These are phyloP conservation scores for Trypethelium eluteriae DNA, from an alignment of 495 filamentous ascomycete species.

Conservation along the genomic window DNA sequence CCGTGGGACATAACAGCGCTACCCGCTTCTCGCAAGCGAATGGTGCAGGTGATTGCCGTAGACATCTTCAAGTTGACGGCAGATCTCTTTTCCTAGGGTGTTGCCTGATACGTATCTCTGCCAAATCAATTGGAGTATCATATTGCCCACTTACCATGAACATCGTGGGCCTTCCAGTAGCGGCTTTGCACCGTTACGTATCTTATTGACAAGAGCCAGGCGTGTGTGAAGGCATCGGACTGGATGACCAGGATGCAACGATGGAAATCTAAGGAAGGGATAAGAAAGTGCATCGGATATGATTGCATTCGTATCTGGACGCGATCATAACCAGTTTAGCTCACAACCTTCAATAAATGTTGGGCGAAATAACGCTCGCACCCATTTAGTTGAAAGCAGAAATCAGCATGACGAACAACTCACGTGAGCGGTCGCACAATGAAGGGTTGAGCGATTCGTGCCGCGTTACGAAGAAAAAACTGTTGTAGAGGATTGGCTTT, in stretches of 20 bases:
- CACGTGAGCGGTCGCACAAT: background rate
- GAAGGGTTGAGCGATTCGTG: background rate
- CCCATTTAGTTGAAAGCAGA: background rate
- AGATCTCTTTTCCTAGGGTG: background rate
- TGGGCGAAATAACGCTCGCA: background rate
- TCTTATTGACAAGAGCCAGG: background rate
- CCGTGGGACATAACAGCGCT: background rate
- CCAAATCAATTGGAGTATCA: background rate
- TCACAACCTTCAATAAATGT: background rate
- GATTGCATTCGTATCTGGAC: constrained; percentile 4
- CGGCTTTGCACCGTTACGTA: too few relatives aligned
- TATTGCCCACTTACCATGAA: background rate
- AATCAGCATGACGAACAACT: background rate
- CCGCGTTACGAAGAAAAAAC: background rate
- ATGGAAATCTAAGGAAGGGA: background rate
- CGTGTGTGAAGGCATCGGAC: background rate
- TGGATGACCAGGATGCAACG: background rate
- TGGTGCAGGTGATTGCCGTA: background rate
- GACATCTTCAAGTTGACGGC: too few relatives aligned
- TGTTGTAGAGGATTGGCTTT: background rate
- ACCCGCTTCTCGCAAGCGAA: constrained; percentile 5
- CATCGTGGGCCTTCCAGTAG: too few relatives aligned
- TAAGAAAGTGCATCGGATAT: background rate
- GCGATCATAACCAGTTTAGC: background rate
- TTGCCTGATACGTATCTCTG: background rate